Evolutionary conservation across 2,329 filamentous ascomycete species (phyloP).

Genomic region (Stylonectria norvegica): DNA sequence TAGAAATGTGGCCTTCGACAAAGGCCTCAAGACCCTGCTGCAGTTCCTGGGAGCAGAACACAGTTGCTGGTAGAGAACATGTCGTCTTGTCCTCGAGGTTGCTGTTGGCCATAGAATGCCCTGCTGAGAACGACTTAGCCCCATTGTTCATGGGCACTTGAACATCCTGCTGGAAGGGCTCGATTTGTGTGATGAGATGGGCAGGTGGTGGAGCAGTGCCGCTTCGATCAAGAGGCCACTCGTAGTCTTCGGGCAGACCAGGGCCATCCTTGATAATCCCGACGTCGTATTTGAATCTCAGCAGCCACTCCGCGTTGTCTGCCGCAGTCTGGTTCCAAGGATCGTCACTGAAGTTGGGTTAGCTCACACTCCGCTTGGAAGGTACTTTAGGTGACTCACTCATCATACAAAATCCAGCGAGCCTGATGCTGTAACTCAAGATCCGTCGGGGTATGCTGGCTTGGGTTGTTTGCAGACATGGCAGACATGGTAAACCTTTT

Average conservation of each 20-base stretch:
- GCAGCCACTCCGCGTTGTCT: slow-evolving; percentile 62
- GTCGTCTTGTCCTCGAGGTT: slow-evolving; percentile 45
- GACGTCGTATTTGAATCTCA: slow-evolving; percentile 57
- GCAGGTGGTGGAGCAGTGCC: slow-evolving; percentile 53
- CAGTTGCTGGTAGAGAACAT: slow-evolving; percentile 44
- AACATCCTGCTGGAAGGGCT: slow-evolving; percentile 33
- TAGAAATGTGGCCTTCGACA: slow-evolving; percentile 40
- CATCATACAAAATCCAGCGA: slow-evolving; percentile 60
- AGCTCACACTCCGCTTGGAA: slow-evolving; percentile 8
- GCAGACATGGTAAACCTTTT: slow-evolving; percentile 49
- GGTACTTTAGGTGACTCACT: slow-evolving; percentile 40
- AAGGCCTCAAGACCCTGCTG: slow-evolving; percentile 52
- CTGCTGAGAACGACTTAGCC: slow-evolving; percentile 41
- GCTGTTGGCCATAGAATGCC: slow-evolving; percentile 45
- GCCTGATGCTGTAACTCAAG: slow-evolving; percentile 63
- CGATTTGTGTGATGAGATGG: slow-evolving; percentile 39
- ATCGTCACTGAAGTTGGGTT: slow-evolving; percentile 47
- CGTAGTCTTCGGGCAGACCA: slow-evolving; percentile 40
- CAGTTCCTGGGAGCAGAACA: slow-evolving; percentile 59
- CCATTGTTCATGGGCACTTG: slow-evolving; percentile 35
- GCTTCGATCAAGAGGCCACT: slow-evolving; percentile 49
- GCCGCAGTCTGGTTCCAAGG: slow-evolving; percentile 63
- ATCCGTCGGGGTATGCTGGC: slow-evolving; percentile 55
- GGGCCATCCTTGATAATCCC: slow-evolving; percentile 53
- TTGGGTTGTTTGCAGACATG: slow-evolving; percentile 59